Evolutionary conservation across 257 asterid genomes (phyloP).

Genomic region (Cinchona pubescens): DNA sequence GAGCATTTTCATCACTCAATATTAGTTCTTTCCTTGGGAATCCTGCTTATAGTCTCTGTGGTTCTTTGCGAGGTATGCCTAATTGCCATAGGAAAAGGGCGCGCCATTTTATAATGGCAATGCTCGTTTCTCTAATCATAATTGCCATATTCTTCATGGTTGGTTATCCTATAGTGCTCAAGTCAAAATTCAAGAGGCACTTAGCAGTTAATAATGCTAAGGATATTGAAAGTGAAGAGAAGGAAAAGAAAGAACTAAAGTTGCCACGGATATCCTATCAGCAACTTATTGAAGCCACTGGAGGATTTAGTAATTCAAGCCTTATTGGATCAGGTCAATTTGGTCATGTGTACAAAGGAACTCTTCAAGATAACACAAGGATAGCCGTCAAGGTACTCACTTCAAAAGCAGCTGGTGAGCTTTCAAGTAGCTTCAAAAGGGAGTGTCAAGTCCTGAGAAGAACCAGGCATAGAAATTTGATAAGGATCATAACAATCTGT

Average conservation of each 20-base stretch:
- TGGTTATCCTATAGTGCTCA: conserved; percentile 42
- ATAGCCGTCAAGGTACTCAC: conserved; percentile 69
- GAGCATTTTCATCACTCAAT: conserved; percentile 49
- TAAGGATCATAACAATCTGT: conserved; percentile 64
- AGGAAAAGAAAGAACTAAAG: conserved; percentile 34
- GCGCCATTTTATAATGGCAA: conserved; percentile 50
- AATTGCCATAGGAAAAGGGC: conserved; percentile 37
- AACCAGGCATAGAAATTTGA: conserved; percentile 66
- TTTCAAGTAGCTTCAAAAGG: conserved; percentile 58
- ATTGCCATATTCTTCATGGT: conserved; percentile 58
- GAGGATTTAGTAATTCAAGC: conserved; percentile 52
- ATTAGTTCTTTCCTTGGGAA: conserved; percentile 56
- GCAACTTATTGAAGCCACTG: conserved; percentile 70
- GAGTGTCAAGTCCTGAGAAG: conserved; percentile 73
- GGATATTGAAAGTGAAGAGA: conserved; percentile 34
- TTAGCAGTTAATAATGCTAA: conserved; percentile 26
- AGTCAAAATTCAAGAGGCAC: conserved; percentile 38
- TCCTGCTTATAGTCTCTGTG: conserved; percentile 49
- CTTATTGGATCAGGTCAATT: conserved; percentile 67
- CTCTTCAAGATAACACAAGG: conserved; percentile 49
- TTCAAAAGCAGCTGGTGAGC: conserved; percentile 30
- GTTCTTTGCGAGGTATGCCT: conserved; percentile 45
- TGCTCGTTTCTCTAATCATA: conserved; percentile 56
- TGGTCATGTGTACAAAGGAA: conserved; percentile 74
- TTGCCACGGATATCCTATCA: conserved; percentile 60